Conservation (phyloP, 768 basidiomycete species). For the Lactarius hengduanensis region DNA sequence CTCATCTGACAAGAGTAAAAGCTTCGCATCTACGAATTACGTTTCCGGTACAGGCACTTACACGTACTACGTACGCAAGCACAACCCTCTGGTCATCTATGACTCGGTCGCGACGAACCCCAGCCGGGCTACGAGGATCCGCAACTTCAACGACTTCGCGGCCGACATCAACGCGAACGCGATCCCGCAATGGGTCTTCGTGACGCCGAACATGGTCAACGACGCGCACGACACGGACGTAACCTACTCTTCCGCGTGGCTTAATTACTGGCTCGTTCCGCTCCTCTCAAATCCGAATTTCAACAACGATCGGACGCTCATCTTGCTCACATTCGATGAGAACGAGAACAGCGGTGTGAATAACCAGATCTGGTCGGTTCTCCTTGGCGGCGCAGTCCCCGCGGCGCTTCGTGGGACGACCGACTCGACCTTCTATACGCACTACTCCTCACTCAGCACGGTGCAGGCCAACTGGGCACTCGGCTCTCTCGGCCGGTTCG, state of each 20-base stretch:
- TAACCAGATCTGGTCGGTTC: conserved; percentile 47
- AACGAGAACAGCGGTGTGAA: conserved; percentile 41
- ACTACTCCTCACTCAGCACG: conserved; percentile 57
- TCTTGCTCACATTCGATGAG: conserved; percentile 64
- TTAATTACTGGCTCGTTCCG: conserved; percentile 50
- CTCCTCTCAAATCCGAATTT: conserved; percentile 50
- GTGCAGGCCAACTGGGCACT: conserved; percentile 62
- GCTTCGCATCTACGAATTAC: conserved; percentile 41
- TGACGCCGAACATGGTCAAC: conserved; percentile 59
- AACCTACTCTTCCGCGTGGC: conserved; percentile 46
- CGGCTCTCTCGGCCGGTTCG: conserved; percentile 56
- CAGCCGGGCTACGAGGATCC: conserved; percentile 43
- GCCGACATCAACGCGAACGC: conserved; percentile 48
- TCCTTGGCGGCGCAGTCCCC: conserved; percentile 49
- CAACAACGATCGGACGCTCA: conserved; percentile 53
- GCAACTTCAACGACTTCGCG: conserved; percentile 64
- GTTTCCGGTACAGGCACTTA: conserved; percentile 38
- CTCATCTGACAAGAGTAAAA: conserved; percentile 18
- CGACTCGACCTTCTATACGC: conserved; percentile 56
- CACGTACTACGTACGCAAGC: conserved; percentile 55
- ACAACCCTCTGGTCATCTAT: conserved; percentile 52
- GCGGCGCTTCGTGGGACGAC: conserved; percentile 41
- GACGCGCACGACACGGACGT: conserved; percentile 61
- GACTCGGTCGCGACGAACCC: conserved; percentile 47
- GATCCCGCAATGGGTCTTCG: conserved; percentile 59